Conservation (phyloP, 1,139 yeast genomes). For the Yamadazyma dushanensis region DNA sequence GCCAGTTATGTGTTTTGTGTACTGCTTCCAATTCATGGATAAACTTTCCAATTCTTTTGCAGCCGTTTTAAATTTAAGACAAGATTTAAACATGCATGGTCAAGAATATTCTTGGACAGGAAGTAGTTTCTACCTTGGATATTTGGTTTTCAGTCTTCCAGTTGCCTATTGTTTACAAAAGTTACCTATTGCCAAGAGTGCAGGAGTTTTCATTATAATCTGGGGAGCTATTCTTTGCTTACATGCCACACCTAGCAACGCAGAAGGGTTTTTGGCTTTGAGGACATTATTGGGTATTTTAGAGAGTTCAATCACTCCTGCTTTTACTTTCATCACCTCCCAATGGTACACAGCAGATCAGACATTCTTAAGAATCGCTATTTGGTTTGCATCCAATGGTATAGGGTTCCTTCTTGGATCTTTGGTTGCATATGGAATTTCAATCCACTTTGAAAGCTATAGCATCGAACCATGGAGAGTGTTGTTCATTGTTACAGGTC, state of each 20-base stretch:
- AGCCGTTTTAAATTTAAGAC: constrained; percentile 57
- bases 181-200: constrained; percentile 31
- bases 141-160: constrained; percentile 49
- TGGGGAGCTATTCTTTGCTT: constrained; percentile 33
- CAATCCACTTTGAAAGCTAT: constrained; percentile 16
- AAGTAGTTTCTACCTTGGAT: constrained; percentile 56
- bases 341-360: constrained; percentile 29
- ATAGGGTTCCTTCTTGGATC: constrained; percentile 29
- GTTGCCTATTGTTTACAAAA: constrained; percentile 42
- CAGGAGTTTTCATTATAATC: constrained; percentile 22
- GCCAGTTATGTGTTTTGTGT: constrained; percentile 56
- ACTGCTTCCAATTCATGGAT: constrained; percentile 66
- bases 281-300: constrained; percentile 49
- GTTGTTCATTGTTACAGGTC: constrained; percentile 33
- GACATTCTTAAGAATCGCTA: constrained; percentile 23
- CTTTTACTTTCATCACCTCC: constrained; percentile 51
- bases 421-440: constrained; percentile 27
- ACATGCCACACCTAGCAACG: constrained; percentile 28
- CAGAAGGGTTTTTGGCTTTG: constrained; percentile 30
- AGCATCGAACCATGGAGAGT: constrained; percentile 32
- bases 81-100: constrained; percentile 50
- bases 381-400: constrained; percentile 36
- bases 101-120: constrained; percentile 59
- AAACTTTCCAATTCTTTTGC: constrained; percentile 60
- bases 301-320: constrained; percentile 57